Conservation (phyloP, 2,329 filamentous ascomycete genomes). For the Claviceps quebecensis region DNA sequence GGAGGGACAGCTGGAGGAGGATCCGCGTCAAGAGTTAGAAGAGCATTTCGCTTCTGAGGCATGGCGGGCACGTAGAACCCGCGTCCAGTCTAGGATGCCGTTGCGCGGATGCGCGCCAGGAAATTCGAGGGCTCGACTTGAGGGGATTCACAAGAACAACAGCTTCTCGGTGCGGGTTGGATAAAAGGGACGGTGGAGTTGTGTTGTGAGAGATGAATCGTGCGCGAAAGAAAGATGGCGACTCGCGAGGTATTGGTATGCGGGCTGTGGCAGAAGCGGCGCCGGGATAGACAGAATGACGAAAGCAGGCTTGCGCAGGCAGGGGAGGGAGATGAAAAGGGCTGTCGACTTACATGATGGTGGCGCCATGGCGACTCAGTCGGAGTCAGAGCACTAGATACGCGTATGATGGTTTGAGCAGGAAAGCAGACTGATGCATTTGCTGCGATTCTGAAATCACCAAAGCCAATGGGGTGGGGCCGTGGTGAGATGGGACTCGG, state of each 20-base stretch:
- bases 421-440: not conserved
- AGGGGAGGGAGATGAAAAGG: slow-evolving; percentile 6
- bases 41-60: slow-evolving; percentile 23
- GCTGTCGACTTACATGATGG: slow-evolving; percentile 13
- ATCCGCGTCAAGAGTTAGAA: slow-evolving; percentile 20
- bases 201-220: not conserved
- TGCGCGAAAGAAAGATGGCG: not conserved
- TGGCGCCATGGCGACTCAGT: slow-evolving; percentile 12
- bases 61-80: slow-evolving; percentile 11
- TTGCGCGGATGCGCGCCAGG: not conserved
- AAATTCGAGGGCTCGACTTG: not conserved
- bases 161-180: not conserved
- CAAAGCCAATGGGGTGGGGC: not conserved
- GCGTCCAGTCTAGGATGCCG: too few relatives aligned
- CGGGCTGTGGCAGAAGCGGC: not conserved
- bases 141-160: not conserved
- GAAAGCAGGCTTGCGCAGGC: not conserved
- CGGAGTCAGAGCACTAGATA: too few relatives aligned
- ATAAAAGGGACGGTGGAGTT: not conserved
- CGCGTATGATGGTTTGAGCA: not conserved
- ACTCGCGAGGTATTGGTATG: not conserved
- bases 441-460: not conserved
- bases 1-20: slow-evolving; percentile 35
- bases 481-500: not conserved
- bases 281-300: not conserved